phyloP scores from a whole-genome alignment of 345 rosid species.

The Pugionium dolabratum region DNA sequence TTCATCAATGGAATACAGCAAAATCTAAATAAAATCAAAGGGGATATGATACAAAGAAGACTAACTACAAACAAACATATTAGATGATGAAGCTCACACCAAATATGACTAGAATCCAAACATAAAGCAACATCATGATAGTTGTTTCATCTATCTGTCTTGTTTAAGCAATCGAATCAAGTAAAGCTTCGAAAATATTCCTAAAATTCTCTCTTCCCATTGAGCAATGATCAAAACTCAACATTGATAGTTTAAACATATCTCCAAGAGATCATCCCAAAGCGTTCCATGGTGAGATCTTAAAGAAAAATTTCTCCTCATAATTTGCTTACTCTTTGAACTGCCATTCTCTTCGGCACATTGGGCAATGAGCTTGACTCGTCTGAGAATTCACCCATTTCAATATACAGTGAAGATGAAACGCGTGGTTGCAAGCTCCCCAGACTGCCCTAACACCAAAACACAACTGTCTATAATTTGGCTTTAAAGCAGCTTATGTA shows the following conservation, averaged over 20 bases:
- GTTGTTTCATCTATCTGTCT: neutral
- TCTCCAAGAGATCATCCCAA: constrained; percentile 3
- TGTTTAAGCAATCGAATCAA: constrained; percentile 8
- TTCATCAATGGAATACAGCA: neutral
- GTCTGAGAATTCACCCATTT: constrained; percentile 94
- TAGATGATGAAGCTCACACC: neutral
- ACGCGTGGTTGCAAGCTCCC: constrained; percentile 77
- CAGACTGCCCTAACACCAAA: constrained; percentile 48
- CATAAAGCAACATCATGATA: neutral
- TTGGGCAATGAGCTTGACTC: constrained; percentile 87
- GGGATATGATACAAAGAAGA: neutral
- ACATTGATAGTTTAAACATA: constrained; percentile 4
- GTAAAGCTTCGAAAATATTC: neutral
- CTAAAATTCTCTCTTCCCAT: constrained; percentile 2
- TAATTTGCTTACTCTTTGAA: constrained; percentile 53
- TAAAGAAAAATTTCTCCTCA: neutral
- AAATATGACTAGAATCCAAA: neutral
- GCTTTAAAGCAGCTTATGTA: neutral
- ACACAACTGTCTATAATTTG: neutral
- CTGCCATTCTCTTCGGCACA: constrained; percentile 87
- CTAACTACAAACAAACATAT: neutral
- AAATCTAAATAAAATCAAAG: neutral
- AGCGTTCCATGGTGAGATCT: neutral
- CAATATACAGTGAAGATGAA: constrained; percentile 94
- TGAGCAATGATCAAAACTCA: constrained; percentile 8